Conservation (phyloP, 83 land plant species). For the Isoetes engelmannii region DNA sequence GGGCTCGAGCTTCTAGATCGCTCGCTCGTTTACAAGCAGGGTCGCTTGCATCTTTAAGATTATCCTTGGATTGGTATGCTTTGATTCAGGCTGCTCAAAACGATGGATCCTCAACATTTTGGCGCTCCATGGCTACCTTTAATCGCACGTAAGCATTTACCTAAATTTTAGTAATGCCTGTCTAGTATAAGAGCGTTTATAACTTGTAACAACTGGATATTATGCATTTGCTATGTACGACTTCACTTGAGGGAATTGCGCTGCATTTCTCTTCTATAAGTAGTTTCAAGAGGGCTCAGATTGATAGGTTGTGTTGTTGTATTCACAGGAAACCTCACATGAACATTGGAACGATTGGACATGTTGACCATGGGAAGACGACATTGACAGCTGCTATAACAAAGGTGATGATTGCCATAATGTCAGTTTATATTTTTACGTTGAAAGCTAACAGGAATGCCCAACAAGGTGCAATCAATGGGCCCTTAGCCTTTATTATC, state of each 20-base stretch:
- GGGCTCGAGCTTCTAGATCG: no score
- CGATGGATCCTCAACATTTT: constrained; percentile 17
- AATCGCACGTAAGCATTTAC: constrained; percentile 27
- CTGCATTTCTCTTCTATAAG: background rate
- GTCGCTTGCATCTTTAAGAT: no score
- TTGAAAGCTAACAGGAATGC: no score
- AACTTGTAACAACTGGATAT: background rate
- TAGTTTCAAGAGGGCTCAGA: background rate
- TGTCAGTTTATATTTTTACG: background rate
- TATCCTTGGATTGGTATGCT: no score
- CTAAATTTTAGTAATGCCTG: background rate
- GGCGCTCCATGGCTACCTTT: constrained; percentile 49
- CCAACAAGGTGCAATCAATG: no score
- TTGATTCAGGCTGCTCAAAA: background rate
- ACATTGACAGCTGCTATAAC: constrained; percentile 95
- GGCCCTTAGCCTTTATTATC: no score
- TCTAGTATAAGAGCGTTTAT: background rate
- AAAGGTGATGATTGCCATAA: constrained; percentile 37
- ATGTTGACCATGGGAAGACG: constrained; percentile 98
- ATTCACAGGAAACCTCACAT: constrained; percentile 82
- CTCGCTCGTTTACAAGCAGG: no score
- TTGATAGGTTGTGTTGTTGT: background rate
- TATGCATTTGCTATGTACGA: background rate
- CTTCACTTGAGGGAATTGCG: background rate
- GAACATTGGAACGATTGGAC: constrained; percentile 96